Conservation (phyloP, 2,329 filamentous ascomycete species). For the Delphinella strobiligena region DNA sequence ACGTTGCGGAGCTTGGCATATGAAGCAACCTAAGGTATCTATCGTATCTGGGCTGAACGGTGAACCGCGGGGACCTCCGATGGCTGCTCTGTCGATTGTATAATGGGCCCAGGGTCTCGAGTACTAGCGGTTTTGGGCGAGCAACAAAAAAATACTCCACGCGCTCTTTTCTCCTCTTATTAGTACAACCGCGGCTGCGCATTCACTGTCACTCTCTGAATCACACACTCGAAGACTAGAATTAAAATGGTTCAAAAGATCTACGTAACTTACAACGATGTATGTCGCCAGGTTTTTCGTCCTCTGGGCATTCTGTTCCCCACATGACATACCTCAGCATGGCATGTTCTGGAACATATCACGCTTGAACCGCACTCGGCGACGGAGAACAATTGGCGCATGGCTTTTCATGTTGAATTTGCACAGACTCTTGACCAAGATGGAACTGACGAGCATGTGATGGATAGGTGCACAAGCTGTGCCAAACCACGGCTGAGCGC, state of each 20-base stretch:
- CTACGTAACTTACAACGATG: slow-evolving; percentile 88
- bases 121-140: neutral
- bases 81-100: too few species aligned
- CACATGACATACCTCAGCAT: neutral
- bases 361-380: too few species aligned
- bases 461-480: slow-evolving; percentile 89
- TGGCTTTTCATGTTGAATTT: neutral
- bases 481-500: slow-evolving; percentile 67
- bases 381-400: too few species aligned
- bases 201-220: neutral
- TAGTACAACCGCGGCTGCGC: neutral
- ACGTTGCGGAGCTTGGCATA: too few species aligned
- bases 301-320: neutral
- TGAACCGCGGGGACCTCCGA: neutral
- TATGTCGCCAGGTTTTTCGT: slow-evolving; percentile 30
- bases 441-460: neutral
- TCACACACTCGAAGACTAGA: too few species aligned
- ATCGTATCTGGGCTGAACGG: neutral
- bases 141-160: neutral
- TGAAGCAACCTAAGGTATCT: too few species aligned
- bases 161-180: neutral
- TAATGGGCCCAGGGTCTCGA: neutral
- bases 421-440: neutral
- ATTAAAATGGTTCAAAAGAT: slow-evolving; percentile 53
- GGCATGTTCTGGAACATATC: too few species aligned